phyloP scores from a whole-genome alignment of 805 yeast species.

The Metschnikowia orientalis region DNA sequence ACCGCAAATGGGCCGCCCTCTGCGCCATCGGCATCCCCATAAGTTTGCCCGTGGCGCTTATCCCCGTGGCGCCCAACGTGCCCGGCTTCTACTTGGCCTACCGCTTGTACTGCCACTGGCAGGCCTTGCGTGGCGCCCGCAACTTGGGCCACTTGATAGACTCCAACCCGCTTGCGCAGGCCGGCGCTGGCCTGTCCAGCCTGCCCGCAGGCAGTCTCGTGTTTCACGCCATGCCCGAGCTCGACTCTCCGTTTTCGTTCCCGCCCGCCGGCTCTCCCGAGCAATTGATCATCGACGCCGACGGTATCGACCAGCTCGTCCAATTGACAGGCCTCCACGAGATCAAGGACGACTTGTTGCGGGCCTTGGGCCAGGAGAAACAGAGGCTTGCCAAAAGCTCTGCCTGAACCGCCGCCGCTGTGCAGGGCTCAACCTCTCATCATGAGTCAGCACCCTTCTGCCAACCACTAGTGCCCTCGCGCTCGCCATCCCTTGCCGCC shows the following conservation, averaged over 20 bases:
- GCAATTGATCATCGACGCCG: conserved; percentile 41
- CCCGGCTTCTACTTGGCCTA: conserved; percentile 86
- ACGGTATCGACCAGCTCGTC: conserved; percentile 43
- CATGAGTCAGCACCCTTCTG: too few species aligned
- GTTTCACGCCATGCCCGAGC: conserved; percentile 12
- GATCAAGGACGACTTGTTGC: conserved; percentile 39
- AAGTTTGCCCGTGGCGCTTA: conserved; percentile 70
- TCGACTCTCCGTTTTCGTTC: conserved; percentile 15
- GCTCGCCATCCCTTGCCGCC: too few species aligned
- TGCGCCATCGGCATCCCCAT: conserved; percentile 66
- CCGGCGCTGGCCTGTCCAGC: too few species aligned
- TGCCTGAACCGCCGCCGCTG: too few species aligned
- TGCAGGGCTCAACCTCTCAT: too few species aligned
- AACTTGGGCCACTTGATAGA: conserved; percentile 59
- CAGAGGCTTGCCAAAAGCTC: conserved; percentile 17
- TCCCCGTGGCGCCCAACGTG: conserved; percentile 87
- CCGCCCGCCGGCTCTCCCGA: conserved; percentile 18
- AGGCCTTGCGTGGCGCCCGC: conserved; percentile 69
- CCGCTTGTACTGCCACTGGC: conserved; percentile 78
- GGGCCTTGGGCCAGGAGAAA: conserved; percentile 55
- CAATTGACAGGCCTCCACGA: conserved; percentile 43
- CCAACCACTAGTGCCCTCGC: too few species aligned
- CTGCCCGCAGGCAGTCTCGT: conserved; percentile 9
- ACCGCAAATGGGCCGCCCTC: conserved; percentile 49
- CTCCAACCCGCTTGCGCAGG: conserved; percentile 18